These are phyloP conservation scores for Collybia mongolica DNA, from an alignment of 768 basidiomycete genomes.

Conservation along the genomic window DNA sequence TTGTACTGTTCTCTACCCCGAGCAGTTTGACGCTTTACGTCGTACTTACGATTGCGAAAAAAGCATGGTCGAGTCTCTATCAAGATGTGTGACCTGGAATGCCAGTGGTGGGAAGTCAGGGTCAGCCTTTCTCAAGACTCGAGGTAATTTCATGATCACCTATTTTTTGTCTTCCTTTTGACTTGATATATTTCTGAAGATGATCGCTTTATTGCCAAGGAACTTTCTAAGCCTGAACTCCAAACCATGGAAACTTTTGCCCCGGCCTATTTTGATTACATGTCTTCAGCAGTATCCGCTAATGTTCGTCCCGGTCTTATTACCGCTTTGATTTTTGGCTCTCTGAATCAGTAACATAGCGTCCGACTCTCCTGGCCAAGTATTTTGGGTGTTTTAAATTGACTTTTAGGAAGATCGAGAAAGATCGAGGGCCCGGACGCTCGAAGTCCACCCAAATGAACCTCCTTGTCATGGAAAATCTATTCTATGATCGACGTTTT, in stretches of 20 bases:
- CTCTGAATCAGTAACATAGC: slow-evolving; percentile 38
- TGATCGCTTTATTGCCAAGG: slow-evolving; percentile 98
- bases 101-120: slow-evolving; percentile 95
- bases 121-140: slow-evolving; percentile 93
- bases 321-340: too few species aligned
- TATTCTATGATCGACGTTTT: slow-evolving; percentile 91
- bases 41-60: slow-evolving; percentile 92
- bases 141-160: slow-evolving; percentile 49
- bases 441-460: slow-evolving; percentile 91
- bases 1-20: slow-evolving; percentile 92
- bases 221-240: slow-evolving; percentile 85
- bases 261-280: slow-evolving; percentile 97
- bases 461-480: slow-evolving; percentile 95
- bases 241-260: slow-evolving; percentile 97
- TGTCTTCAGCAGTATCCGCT: slow-evolving; percentile 88
- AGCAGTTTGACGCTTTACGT: slow-evolving; percentile 93
- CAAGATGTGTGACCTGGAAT: slow-evolving; percentile 95
- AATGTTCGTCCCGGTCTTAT: slow-evolving; percentile 50
- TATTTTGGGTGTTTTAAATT: slow-evolving; percentile 97
- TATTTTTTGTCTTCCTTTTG: neutral
- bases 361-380: slow-evolving; percentile 93
- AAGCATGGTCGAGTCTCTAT: slow-evolving; percentile 90
- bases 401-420: slow-evolving; percentile 80
- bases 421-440: slow-evolving; percentile 62
- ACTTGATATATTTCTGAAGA: slow-evolving; percentile 45